Evolutionary conservation across 306 rosid species (phyloP), one percentile per base, ranked within the genome.

Genomic region (Begonia fuchsioides): DNA sequence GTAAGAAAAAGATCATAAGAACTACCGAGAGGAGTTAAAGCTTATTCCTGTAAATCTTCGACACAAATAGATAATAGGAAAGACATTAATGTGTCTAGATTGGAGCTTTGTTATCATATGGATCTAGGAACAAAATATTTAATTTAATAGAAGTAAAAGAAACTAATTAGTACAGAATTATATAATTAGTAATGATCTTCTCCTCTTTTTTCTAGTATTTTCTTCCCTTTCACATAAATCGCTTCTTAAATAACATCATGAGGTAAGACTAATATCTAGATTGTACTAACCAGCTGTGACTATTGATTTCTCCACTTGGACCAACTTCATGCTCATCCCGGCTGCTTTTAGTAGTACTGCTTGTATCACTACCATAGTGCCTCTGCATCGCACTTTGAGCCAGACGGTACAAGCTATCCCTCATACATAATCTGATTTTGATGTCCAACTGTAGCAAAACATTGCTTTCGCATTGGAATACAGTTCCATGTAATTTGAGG

Each of bases 391-490:
- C 83, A 62, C 95, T 84, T 63, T 79, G 79, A 55, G 95, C 85
- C 81, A 90, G 68, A 62, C 98, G 83, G 70, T 72, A 75, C 77
- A 90, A 67, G 74, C 98, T 90, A 67, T 85, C 92, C 68, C 87
- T 68, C 65, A 85, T 77, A 69, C 85, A 71, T 39, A 82, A 58
- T 64, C 98, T 72, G 65, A 74, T 67, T 59, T 70, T 61, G 71
- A 79, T 53, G 68, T 90, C 95, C 79, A 90, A 69, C 98, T 90
- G 92, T 59, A 75, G 53, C 62, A 65, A 72, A 66, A 64, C 58
- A 63, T 74, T 59, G 63, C 64, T 73, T 67, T 66, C 46, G 69
- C 53, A 64, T 71, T 66, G 67, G 60, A 67, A 74, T 66, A 53
- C 60, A 41, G 58, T 57, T 64, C 58, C 65, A 39, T 52, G 60